These are phyloP conservation scores for Aureobasidium sp. DNA, from an alignment of 2,329 filamentous ascomycete genomes.

Conservation along the genomic window DNA sequence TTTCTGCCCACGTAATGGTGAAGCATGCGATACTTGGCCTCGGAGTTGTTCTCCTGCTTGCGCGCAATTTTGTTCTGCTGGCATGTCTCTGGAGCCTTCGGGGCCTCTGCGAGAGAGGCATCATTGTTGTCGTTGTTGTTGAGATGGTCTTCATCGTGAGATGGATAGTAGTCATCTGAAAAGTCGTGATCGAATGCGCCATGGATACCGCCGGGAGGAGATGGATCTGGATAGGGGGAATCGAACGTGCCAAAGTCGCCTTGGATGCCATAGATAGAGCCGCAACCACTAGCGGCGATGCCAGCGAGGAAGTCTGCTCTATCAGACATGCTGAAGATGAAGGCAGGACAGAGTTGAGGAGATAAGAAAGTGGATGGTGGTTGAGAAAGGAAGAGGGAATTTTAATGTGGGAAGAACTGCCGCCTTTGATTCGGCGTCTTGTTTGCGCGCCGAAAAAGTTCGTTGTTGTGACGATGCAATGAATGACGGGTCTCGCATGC, in stretches of 20 bases:
- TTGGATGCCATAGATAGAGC: not conserved
- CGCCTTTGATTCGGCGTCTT: not conserved
- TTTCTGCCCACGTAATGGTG: not conserved
- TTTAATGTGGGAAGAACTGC: not conserved
- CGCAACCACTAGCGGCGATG: not conserved
- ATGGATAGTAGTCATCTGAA: not conserved
- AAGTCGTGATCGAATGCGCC: not conserved
- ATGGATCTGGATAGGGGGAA: not conserved
- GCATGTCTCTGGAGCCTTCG: not conserved
- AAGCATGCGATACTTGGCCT: not conserved
- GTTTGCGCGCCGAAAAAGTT: not conserved
- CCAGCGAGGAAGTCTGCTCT: slow-evolving; percentile 1
- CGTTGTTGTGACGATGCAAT: not conserved
- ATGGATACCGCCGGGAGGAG: not conserved
- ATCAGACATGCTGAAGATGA: not conserved
- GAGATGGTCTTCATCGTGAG: not conserved
- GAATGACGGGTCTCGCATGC: not conserved
- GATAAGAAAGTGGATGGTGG: not conserved
- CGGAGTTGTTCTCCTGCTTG: not conserved
- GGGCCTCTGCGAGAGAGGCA: too few species aligned
- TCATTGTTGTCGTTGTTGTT: not conserved
- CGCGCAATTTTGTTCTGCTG: too few species aligned
- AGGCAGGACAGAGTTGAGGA: not conserved
- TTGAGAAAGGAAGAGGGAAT: not conserved
- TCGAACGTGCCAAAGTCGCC: not conserved